phyloP scores from a whole-genome alignment of 164 flowering plant species.

The Piper longum region DNA sequence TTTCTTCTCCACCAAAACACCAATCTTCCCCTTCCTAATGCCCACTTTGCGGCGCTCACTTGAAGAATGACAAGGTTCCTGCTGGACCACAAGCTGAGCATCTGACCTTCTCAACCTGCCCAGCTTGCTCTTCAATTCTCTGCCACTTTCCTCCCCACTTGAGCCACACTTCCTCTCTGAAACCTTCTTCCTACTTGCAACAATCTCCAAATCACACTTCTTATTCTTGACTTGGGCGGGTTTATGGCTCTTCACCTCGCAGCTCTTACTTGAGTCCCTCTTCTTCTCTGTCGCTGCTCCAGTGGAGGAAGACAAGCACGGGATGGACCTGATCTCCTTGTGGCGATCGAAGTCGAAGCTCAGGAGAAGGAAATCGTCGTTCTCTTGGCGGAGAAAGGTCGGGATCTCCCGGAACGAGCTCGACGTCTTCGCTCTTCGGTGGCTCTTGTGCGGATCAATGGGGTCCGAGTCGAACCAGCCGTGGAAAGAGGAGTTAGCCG shows the following conservation, averaged over 20 bases:
- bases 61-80: not conserved
- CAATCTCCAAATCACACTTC: not conserved
- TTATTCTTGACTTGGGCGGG: not conserved
- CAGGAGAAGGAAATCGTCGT: constrained; percentile 27
- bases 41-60: not conserved
- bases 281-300: not conserved
- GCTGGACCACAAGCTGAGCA: not conserved
- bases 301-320: not conserved
- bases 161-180: not conserved
- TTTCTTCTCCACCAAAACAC: not conserved
- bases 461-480: constrained; percentile 23
- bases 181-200: not conserved
- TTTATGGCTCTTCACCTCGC: not conserved
- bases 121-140: not conserved
- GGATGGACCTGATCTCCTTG: constrained; percentile 7
- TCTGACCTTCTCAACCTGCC: not conserved
- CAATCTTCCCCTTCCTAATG: not conserved
- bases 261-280: not conserved
- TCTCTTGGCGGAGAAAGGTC: constrained; percentile 11
- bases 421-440: constrained; percentile 36
- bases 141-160: not conserved
- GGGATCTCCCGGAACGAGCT: constrained; percentile 52
- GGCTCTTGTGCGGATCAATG: constrained; percentile 6
- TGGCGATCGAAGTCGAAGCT: constrained; percentile 32
- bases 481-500: constrained; percentile 36